Percentiles rank a stretch among this genome's conserved stretches.
Evolutionary conservation across 2,329 filamentous ascomycete species (phyloP).

Genomic region (Periconia sp.): DNA sequence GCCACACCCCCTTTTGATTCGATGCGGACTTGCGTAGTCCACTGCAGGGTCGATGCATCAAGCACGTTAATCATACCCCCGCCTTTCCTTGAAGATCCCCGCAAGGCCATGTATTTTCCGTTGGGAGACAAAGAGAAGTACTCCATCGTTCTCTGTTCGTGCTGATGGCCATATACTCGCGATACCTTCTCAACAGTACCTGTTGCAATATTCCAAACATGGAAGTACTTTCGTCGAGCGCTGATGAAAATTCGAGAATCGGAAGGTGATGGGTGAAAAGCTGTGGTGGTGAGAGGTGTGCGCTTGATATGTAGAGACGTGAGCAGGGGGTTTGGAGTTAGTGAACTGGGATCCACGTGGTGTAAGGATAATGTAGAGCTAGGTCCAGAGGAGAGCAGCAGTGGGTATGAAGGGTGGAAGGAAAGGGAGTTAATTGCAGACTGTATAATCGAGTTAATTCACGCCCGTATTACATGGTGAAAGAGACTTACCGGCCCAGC

Average conservation of each 20-base stretch:
- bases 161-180: constrained; percentile 71
- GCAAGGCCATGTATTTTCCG: constrained; percentile 80
- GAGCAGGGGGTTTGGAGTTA: constrained; percentile 81
- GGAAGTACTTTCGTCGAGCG: constrained; percentile 86
- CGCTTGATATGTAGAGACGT: constrained; percentile 85
- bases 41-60: constrained; percentile 78
- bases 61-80: constrained; percentile 88
- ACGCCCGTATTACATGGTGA: neutral
- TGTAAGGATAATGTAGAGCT: constrained; percentile 86
- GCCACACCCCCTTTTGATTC: constrained; percentile 82
- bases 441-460: constrained; percentile 25
- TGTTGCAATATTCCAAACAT: constrained; percentile 85
- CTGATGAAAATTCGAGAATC: constrained; percentile 85
- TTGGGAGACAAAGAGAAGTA: constrained; percentile 84
- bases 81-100: constrained; percentile 78
- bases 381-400: constrained; percentile 85
- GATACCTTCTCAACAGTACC: constrained; percentile 82
- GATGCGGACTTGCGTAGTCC: constrained; percentile 79
- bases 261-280: constrained; percentile 68
- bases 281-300: constrained; percentile 80
- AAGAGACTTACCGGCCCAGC: constrained; percentile 62
- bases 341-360: constrained; percentile 76
- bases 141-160: constrained; percentile 90
- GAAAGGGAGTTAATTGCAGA: constrained; percentile 79
- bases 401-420: constrained; percentile 86